Base-by-base conservation (phyloP, 805 yeast genomes). In the Sugiyamaella valdiviana region DNA sequence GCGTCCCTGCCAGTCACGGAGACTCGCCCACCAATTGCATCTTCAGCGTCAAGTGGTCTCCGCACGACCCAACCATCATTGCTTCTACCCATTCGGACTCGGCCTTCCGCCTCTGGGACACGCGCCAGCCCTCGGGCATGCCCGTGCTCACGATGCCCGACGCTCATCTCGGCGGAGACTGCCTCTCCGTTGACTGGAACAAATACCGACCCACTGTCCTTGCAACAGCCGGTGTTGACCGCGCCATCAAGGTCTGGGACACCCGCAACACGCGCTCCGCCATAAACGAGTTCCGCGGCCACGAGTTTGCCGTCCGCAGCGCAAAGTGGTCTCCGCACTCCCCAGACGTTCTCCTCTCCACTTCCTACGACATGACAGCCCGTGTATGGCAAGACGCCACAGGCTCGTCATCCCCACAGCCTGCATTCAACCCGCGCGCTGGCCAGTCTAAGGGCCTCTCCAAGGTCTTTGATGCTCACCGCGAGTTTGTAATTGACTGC, bases 181-280 rank as follows among this genome's bases (percentile, higher is more conserved):
- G 85, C 6, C 71, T 93, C 42, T 70, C 84, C 2, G 77, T 89
- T 51, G 98, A 91, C 70, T 90, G 89, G 82, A 93, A 91, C 67
- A 90, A 90, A 63, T 91, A 93, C 65, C 75, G 87, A 59, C 76
- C 88, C 1, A 75, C 82, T 1, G 77, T 88, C 0, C 69, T 91
- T 3, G 95, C 96, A 3, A 79, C 95, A 0, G 93, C 87, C 2
- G 95, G 96, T n/a, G 95, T 91, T 6, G 98, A 91, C 63, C 85
- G 85, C 60, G 69, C 82, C 19, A 77, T 90, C 40, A 78, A 87
- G 53, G 71, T 89, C 3, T 91, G 97, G 96, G 99, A 91, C 63
- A 64, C 86, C 41, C 73, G 98, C 52, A 83, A 82, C 82, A 73
- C 83, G 14, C 32, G 48, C 2, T 72, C 83, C 5, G 95, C 91